Base-by-base conservation (phyloP, 78 protist species). In the Bodo saltans region DNA sequence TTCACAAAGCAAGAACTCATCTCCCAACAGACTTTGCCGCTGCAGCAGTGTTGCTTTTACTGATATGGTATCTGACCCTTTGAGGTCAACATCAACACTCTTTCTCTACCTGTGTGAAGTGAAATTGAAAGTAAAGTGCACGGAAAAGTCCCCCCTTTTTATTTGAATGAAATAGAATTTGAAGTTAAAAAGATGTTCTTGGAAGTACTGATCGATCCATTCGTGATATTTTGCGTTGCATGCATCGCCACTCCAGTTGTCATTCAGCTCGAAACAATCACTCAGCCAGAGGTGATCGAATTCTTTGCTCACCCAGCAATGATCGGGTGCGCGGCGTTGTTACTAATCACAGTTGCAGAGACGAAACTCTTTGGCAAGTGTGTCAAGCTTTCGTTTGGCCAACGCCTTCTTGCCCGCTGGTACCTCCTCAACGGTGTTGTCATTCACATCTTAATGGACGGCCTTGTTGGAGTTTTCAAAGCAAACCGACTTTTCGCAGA, bases 371-470 rank as follows among this genome's bases (percentile, higher is more conserved):
- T 25, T 25, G 52, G 41, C 37, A 3, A 12, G 25, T 29, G 53
- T 38, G 81, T 76, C 39, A 34, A 47, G 53, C 81, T 76, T 29
- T 23, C 34, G 30, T 28, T 1, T 17, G 8, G 8, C 30, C 42
- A 76, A 25, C 12, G 81, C 27, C 4, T 17, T n/a, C 38, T 3
- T 28, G 81, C 67, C 34, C 11, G 81, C 39, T 76, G 81, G 81
- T 76, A 76, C 69, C 81, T 76, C 39, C 34, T 11, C 39, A 76
- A 76, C 35, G 81, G 67, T 3, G 34, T 30, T 25, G 35, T 76
- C 30, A 76, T 76, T 38, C 67, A 67, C 72, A 42, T 76, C 37
- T 1, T 76, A 67, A 4, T 76, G 53, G 81, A 76, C 69, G 81
- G 81, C 67, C 28, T 11, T 38, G 81, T 60, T 29, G 81, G 81